phyloP scores from a whole-genome alignment of 352 stramenopile genomes.

The Pythium monospermum region DNA sequence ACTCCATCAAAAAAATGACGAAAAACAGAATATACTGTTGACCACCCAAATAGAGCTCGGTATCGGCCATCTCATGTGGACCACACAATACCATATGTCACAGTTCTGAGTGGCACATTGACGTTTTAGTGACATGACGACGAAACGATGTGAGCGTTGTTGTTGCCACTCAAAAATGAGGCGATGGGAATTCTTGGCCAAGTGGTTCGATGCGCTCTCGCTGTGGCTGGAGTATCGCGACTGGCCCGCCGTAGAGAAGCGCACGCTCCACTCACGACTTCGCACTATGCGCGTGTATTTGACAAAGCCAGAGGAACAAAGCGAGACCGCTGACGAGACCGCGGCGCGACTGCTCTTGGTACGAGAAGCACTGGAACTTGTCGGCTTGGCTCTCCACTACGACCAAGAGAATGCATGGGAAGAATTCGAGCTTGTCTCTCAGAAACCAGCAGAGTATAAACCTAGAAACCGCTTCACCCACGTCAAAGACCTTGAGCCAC shows the following conservation, averaged over 20 bases:
- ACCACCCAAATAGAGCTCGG: neutral
- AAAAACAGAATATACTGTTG: neutral
- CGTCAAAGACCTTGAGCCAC: constrained; percentile 2
- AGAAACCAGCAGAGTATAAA: constrained; percentile 4
- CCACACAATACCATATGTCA: neutral
- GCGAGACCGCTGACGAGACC: constrained; percentile 1
- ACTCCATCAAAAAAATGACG: neutral
- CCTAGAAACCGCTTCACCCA: constrained; percentile 2
- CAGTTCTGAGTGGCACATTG: too few relatives aligned
- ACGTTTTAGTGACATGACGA: too few relatives aligned
- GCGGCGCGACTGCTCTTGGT: neutral
- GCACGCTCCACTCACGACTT: constrained; percentile 3
- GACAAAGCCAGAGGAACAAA: constrained; percentile 3
- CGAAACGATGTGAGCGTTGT: too few relatives aligned
- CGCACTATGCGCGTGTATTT: constrained; percentile 10
- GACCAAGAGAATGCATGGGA: constrained; percentile 3
- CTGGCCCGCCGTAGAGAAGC: constrained; percentile 10
- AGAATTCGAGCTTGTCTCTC: neutral
- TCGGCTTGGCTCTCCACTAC: constrained; percentile 8
- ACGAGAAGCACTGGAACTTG: constrained; percentile 6
- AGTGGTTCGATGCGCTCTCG: constrained; percentile 4
- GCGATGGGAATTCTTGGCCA: constrained; percentile 1
- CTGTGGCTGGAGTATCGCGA: constrained; percentile 10
- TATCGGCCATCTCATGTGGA: neutral
- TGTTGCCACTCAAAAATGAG: too few relatives aligned